These are phyloP conservation scores for Quercus parvula DNA, from an alignment of 306 rosid genomes.

Conservation along the genomic window DNA sequence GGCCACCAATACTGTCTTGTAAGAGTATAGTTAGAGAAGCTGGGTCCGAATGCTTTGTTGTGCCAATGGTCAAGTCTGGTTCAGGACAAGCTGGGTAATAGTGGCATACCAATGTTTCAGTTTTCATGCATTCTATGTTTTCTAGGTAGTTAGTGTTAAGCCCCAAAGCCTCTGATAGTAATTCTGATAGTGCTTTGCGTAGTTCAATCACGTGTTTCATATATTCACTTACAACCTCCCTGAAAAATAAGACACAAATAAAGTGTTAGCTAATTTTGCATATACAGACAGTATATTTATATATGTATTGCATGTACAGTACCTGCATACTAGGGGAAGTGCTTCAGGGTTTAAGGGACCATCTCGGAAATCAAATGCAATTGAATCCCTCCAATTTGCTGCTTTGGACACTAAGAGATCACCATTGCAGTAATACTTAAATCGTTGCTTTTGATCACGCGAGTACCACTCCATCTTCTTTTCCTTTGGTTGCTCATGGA, in stretches of 20 bases:
- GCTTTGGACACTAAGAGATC: constrained; percentile 58
- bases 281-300: background rate
- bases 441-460: constrained; percentile 43
- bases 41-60: constrained; percentile 81
- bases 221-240: constrained; percentile 55
- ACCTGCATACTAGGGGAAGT: constrained; percentile 64
- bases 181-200: constrained; percentile 39
- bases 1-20: constrained; percentile 74
- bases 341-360: constrained; percentile 52
- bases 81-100: constrained; percentile 85
- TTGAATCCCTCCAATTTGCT: constrained; percentile 86
- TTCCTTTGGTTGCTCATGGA: constrained; percentile 67
- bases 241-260: constrained; percentile 8
- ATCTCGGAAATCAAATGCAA: constrained; percentile 54
- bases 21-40: constrained; percentile 61
- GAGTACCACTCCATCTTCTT: constrained; percentile 73
- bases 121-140: constrained; percentile 56
- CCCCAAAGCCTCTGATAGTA: constrained; percentile 74
- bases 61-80: constrained; percentile 64
- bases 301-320: background rate
- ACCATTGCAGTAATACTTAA: constrained; percentile 65
- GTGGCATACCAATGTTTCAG: constrained; percentile 61
- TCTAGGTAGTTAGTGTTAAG: constrained; percentile 45
- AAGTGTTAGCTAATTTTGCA: background rate
- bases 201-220: constrained; percentile 44